These are phyloP conservation scores for Phlebiopsis flavidoalba DNA, from an alignment of 768 basidiomycete species.

Conservation along the genomic window DNA sequence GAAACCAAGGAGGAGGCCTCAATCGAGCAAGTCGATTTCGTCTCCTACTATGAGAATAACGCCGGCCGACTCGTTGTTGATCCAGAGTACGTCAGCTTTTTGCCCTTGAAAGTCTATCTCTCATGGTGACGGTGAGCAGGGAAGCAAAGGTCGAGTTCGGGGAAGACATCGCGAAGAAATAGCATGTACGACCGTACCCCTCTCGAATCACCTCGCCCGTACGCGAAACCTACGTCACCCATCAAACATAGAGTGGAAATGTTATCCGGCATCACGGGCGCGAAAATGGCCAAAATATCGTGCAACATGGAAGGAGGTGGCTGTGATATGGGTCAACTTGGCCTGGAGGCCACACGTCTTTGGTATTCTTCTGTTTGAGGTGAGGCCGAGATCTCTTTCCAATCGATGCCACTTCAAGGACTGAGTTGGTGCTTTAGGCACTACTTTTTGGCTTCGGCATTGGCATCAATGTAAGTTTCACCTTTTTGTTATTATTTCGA, in stretches of 20 bases:
- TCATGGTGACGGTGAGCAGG: constrained; percentile 23
- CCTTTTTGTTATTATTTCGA: background rate
- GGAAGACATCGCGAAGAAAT: constrained; percentile 40
- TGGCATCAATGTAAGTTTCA: constrained; percentile 46
- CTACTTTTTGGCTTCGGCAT: constrained; percentile 60
- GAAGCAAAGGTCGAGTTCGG: constrained; percentile 64
- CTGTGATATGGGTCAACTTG: constrained; percentile 44
- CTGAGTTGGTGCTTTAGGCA: no score
- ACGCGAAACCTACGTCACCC: constrained; percentile 38
- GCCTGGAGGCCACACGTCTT: constrained; percentile 61
- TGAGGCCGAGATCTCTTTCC: no score
- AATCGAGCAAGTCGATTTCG: constrained; percentile 25
- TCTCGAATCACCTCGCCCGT: constrained; percentile 35
- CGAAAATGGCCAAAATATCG: constrained; percentile 53
- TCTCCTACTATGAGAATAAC: constrained; percentile 44
- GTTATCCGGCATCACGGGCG: constrained; percentile 58
- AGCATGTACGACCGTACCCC: constrained; percentile 61
- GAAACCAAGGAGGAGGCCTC: background rate
- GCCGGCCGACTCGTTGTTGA: constrained; percentile 61
- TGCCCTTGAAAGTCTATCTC: background rate
- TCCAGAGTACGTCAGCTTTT: constrained; percentile 41
- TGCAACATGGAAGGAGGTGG: constrained; percentile 40
- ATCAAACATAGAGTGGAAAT: constrained; percentile 51
- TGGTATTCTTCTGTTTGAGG: constrained; percentile 49
- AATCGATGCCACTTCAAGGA: no score